Evolutionary conservation across 768 basidiomycete species (phyloP).

Genomic region (Auriscalpium vulgare): DNA sequence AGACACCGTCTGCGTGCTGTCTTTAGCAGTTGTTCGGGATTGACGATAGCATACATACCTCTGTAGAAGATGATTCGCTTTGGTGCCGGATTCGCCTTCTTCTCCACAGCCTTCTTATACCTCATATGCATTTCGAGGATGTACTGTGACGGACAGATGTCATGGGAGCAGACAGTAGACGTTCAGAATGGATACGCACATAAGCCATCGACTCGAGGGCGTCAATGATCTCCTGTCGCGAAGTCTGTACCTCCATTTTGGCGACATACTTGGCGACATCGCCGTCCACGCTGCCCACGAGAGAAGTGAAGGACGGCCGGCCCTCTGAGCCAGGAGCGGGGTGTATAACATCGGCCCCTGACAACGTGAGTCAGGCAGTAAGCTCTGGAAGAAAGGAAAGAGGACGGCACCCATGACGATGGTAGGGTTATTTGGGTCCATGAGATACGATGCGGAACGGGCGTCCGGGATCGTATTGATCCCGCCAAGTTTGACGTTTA

Average conservation of each 20-base stretch:
- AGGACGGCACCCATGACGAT: slow-evolving; percentile 59
- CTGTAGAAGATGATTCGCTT: slow-evolving; percentile 73
- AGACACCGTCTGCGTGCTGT: slow-evolving; percentile 37
- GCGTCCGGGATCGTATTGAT: slow-evolving; percentile 75
- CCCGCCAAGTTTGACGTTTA: slow-evolving; percentile 81
- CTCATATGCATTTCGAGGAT: slow-evolving; percentile 48
- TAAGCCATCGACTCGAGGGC: slow-evolving; percentile 60
- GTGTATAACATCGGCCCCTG: slow-evolving; percentile 79
- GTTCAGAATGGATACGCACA: slow-evolving; percentile 24
- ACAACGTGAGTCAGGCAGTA: background rate
- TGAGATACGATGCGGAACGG: slow-evolving; percentile 52
- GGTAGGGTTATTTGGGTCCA: slow-evolving; percentile 66
- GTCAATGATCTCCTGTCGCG: slow-evolving; percentile 70
- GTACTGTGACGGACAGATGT: slow-evolving; percentile 28
- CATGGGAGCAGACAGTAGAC: background rate
- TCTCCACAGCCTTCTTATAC: slow-evolving; percentile 51
- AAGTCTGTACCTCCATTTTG: slow-evolving; percentile 56
- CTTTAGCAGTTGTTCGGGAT: background rate
- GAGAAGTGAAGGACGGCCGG: slow-evolving; percentile 71
- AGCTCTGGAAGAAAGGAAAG: background rate
- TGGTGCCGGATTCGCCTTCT: slow-evolving; percentile 39
- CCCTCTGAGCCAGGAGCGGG: slow-evolving; percentile 75
- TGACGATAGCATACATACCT: slow-evolving; percentile 29
- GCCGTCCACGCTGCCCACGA: slow-evolving; percentile 75
- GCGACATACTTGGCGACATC: slow-evolving; percentile 64